Conservation (phyloP, 2,329 filamentous ascomycete species). For the Lachnellula occidentalis region DNA sequence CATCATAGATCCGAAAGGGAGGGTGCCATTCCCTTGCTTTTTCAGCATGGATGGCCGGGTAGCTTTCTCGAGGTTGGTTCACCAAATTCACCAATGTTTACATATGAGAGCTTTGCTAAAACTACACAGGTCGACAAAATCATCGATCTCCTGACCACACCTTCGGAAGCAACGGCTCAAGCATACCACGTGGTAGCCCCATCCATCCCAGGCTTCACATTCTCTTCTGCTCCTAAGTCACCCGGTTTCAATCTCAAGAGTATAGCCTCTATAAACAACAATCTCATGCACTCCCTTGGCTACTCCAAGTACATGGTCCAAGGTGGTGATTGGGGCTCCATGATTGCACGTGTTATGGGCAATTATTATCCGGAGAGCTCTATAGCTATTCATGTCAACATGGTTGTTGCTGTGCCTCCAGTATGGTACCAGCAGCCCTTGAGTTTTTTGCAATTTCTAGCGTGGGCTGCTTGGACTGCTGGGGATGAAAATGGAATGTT, state of each 20-base stretch:
- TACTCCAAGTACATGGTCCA: slow-evolving; percentile 57
- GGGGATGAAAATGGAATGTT: slow-evolving; percentile 14
- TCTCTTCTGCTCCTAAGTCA: slow-evolving; percentile 36
- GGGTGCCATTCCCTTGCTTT: slow-evolving; percentile 38
- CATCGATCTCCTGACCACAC: slow-evolving; percentile 31
- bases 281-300: slow-evolving; percentile 62
- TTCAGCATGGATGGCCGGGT: slow-evolving; percentile 52
- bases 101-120: slow-evolving; percentile 29
- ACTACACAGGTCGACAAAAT: slow-evolving; percentile 28
- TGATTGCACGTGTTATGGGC: slow-evolving; percentile 55
- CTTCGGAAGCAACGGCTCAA: slow-evolving; percentile 23
- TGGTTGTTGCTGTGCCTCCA: slow-evolving; percentile 17
- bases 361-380: slow-evolving; percentile 45
- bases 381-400: slow-evolving; percentile 27
- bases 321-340: slow-evolving; percentile 67
- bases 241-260: slow-evolving; percentile 15
- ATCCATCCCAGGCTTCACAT: slow-evolving; percentile 48
- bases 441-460: slow-evolving; percentile 13
- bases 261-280: slow-evolving; percentile 54
- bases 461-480: slow-evolving; percentile 17
- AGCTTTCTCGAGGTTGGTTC: slow-evolving; percentile 56
- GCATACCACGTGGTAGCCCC: slow-evolving; percentile 48
- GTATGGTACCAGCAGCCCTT: slow-evolving; percentile 15
- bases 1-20: slow-evolving; percentile 48
- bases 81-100: slow-evolving; percentile 25